These are phyloP conservation scores for Adansonia madagascariensis DNA, from an alignment of 441 rosid species.

Conservation along the genomic window DNA sequence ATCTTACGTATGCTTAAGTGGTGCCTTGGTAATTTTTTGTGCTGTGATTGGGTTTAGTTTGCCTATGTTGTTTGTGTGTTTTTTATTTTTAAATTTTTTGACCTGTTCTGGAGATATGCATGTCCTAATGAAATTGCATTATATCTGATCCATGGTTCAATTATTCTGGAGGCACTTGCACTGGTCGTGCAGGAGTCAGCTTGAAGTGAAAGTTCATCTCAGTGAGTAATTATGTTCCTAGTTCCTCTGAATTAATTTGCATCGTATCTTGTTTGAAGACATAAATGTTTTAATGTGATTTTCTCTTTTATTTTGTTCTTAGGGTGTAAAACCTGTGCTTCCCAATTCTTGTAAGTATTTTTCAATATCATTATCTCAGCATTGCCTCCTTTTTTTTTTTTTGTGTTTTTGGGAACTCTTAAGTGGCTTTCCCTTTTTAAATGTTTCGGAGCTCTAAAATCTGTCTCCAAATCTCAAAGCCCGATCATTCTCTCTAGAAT, in stretches of 20 bases:
- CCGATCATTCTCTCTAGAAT: background rate
- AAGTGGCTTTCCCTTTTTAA: background rate
- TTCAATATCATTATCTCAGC: constrained; percentile 11
- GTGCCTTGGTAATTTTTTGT: background rate
- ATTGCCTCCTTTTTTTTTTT: background rate
- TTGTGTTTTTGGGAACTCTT: background rate
- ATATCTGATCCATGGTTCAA: constrained; percentile 68
- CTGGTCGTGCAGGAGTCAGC: constrained; percentile 48
- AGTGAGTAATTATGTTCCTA: constrained; percentile 44
- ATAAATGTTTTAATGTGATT: constrained; percentile 23
- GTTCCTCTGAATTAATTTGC: constrained; percentile 16
- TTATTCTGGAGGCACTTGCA: constrained; percentile 65
- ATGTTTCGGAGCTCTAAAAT: constrained; percentile 6
- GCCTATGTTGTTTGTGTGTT: constrained; percentile 10
- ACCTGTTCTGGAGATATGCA: constrained; percentile 4
- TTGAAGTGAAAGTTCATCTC: constrained; percentile 34
- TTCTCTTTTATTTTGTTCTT: constrained; percentile 28
- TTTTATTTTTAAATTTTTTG: constrained; percentile 18
- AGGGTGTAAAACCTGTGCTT: constrained; percentile 47
- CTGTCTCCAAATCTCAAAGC: constrained; percentile 6
- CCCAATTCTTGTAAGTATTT: constrained; percentile 57
- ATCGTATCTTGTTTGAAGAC: constrained; percentile 11
- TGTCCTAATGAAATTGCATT: constrained; percentile 52
- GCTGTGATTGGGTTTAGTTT: constrained; percentile 16
- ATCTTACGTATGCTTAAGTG: constrained; percentile 8